A percentile compares a stretch with the other conserved stretches of the same genome.
Conservation (phyloP, 1,284 basidiomycete genomes). For the Mycena citricolor region DNA sequence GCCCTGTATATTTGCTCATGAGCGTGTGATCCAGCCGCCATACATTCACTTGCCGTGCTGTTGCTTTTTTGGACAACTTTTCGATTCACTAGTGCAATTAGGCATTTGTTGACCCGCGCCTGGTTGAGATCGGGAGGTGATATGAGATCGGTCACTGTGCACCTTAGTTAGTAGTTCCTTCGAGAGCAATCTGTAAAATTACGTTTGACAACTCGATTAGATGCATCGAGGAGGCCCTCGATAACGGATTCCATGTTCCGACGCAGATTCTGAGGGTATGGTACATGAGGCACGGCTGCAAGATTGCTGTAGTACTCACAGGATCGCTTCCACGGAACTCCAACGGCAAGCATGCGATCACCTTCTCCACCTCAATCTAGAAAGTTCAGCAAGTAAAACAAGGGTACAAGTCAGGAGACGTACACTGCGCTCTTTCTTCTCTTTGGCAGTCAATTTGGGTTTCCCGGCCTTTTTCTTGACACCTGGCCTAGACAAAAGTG, state of each 20-base stretch:
- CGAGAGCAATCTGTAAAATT: too few species aligned
- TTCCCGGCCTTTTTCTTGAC: slow-evolving; percentile 64
- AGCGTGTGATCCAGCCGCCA: slow-evolving; percentile 2
- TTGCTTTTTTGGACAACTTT: slow-evolving; percentile 83
- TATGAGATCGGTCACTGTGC: slow-evolving; percentile 75
- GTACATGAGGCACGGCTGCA: neutral
- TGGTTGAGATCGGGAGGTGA: slow-evolving; percentile 82
- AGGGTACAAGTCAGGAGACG: slow-evolving; percentile 24
- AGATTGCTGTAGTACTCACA: slow-evolving; percentile 40
- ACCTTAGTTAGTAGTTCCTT: too few species aligned
- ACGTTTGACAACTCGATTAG: slow-evolving; percentile 58
- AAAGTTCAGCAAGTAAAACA: too few species aligned
- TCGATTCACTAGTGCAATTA: slow-evolving; percentile 86
- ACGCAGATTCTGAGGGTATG: slow-evolving; percentile 56
- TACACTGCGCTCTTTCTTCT: slow-evolving; percentile 80
- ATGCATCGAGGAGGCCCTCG: slow-evolving; percentile 62
- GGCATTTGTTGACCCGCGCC: slow-evolving; percentile 88
- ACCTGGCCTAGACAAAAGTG: slow-evolving; percentile 30
- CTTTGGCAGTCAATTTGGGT: slow-evolving; percentile 71
- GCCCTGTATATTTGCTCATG: slow-evolving; percentile 35
- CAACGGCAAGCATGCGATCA: slow-evolving; percentile 79
- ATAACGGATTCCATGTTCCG: slow-evolving; percentile 78
- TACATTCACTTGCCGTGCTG: slow-evolving; percentile 49
- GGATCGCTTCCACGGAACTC: slow-evolving; percentile 90
- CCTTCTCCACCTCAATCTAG: slow-evolving; percentile 67